Evolutionary conservation across 2,329 filamentous ascomycete species (phyloP), one percentile per base, ranked within the genome.

Genomic region (Parastagonospora avenae): DNA sequence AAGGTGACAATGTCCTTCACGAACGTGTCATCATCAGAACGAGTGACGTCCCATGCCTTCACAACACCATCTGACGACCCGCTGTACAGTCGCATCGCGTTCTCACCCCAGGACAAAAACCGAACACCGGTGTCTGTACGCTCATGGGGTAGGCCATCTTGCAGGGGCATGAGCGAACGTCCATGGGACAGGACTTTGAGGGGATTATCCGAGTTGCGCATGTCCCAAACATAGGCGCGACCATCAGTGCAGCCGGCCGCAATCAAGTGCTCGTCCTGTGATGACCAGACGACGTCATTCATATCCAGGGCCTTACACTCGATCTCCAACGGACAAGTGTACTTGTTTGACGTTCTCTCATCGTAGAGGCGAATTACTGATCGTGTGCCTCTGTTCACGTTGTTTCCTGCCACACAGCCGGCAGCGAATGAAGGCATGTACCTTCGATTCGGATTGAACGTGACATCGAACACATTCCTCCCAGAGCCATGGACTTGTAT

Each of bases 241-340:
- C 84, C 82, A 64, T 85, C 78, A 0, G 85, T 87, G 54, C 84
- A 85, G 9, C 83, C 83, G 10, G 82, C 83, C 7, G 82, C 81
- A 10, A 86, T 71, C 47, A 85, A 74, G 32, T 79, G 76, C 1
- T 80, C 72, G 45, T 80, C 75, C 46, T 77, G 65, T 0, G 78
- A 78, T 48, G 78, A 82, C 57, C 80, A 82, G 0, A 80, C 73
- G 1, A 86, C 73, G 50, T 86, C 83, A 48, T 86, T 87, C 58
- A 87, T 85, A 64, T 87, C 85, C 7, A 79, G 62, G 0, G 84
- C 84, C 19, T 79, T 79, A 57, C 84, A 86, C 42, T 85, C 79
- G 32, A 82, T 76, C 49, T 81, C 79, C 19, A 80, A 61, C 6
- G 57, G 46, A 57, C 54, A 61, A 5, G 63, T 67, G 35, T 66